phyloP scores from a whole-genome alignment of 108 stramenopile species.

The Nitzschia inconspicua region DNA sequence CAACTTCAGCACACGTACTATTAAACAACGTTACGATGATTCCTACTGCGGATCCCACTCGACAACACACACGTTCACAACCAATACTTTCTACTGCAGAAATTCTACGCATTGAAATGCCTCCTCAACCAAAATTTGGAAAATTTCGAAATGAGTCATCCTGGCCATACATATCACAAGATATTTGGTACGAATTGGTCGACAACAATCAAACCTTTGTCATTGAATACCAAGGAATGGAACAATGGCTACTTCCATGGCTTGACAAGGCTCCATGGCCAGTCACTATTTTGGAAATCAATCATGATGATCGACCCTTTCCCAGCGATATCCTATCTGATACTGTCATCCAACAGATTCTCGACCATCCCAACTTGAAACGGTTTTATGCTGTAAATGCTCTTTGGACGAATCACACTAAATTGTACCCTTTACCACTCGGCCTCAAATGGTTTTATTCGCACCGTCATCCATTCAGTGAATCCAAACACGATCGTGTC shows the following conservation, averaged over 20 bases:
- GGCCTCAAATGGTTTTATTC: background rate
- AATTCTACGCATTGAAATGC: too few species aligned
- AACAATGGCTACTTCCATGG: background rate
- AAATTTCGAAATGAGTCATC: too few species aligned
- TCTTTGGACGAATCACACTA: background rate
- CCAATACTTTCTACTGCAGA: too few species aligned
- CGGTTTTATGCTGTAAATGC: constrained; percentile 2
- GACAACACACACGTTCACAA: too few species aligned
- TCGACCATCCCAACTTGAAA: constrained; percentile 1
- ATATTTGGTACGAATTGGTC: background rate
- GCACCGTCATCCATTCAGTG: background rate
- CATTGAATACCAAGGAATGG: background rate
- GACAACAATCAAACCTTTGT: constrained; percentile 1
- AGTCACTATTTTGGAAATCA: background rate
- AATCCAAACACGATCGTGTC: background rate
- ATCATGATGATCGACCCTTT: background rate
- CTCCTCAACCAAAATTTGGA: too few species aligned
- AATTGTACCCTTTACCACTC: constrained; percentile 1
- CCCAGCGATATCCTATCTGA: background rate
- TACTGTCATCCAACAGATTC: background rate
- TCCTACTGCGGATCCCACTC: too few species aligned
- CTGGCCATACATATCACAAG: constrained; percentile 1
- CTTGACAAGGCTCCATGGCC: background rate
- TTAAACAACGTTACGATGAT: too few species aligned
- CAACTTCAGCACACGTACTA: too few species aligned